Evolutionary conservation across 768 basidiomycete genomes (phyloP).

Genomic region (Pleurotus giganteus): DNA sequence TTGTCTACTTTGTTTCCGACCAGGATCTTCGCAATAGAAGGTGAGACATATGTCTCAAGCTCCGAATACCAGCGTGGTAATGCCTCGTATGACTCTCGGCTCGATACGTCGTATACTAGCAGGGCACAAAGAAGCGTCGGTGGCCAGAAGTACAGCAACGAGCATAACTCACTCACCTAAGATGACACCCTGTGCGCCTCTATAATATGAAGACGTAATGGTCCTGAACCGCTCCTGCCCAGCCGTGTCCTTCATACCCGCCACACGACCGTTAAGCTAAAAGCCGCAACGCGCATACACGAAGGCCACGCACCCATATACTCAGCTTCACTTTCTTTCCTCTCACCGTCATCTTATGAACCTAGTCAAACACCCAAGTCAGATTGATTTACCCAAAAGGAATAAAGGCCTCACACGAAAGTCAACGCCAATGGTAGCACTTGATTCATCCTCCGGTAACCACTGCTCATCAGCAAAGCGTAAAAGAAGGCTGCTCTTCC

Average conservation of each 20-base stretch:
- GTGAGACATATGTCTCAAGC: conserved; percentile 88
- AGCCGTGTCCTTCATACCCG: conserved; percentile 76
- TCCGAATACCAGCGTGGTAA: conserved; percentile 93
- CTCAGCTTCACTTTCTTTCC: conserved; percentile 88
- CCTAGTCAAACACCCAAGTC: conserved; percentile 37
- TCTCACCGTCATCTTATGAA: conserved; percentile 85
- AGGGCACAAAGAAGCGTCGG: background rate
- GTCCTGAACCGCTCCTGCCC: conserved; percentile 97
- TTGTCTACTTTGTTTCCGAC: conserved; percentile 97
- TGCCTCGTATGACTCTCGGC: conserved; percentile 89
- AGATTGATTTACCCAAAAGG: background rate
- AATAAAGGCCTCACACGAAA: conserved; percentile 59
- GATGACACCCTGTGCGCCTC: conserved; percentile 83
- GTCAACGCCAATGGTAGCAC: conserved; percentile 83
- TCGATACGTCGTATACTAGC: conserved; percentile 93
- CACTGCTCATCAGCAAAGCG: conserved; percentile 98
- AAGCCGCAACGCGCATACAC: background rate
- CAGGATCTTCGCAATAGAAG: conserved; percentile 87
- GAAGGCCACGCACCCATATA: conserved; percentile 79
- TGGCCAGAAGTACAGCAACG: background rate
- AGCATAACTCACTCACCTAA: conserved; percentile 43
- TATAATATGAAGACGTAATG: conserved; percentile 93
- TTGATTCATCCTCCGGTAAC: conserved; percentile 87
- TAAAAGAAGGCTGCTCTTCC: conserved; percentile 86
- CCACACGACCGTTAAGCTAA: background rate